Evolutionary conservation across 164 flowering plant genomes (phyloP), one percentile per base, ranked within the genome.

Genomic region (Piper betle): DNA sequence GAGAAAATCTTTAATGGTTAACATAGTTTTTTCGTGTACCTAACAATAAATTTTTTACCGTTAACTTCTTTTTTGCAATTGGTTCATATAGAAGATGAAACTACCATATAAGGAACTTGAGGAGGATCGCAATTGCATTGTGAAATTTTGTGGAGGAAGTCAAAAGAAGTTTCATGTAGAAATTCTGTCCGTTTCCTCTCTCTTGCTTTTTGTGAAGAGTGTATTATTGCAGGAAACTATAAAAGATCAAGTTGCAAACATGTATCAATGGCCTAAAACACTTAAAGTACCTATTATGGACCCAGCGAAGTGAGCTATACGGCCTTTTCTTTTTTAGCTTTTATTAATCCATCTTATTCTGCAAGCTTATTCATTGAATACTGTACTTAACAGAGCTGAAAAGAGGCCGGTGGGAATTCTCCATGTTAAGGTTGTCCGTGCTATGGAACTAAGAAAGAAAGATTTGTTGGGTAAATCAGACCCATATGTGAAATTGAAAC

Each of bases 261-360:
- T 94, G 99, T 94, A 88, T 73, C 72, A 91, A 25, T 88, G 99
- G 97, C 99, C 99, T 19, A 83, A 75, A 71, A 71, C 87, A 40
- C 83, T 94, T 4, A 85, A 84, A 77, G 84, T 94, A 38, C 84
- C 58, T 64, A 78, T 94, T 46, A 48, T 94, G 81, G 99, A 94
- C 69, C 87, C 84, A 5, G 43, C 86, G 20, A 88, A 85, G 97
- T 90, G 82, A 66, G 74, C 64, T 54, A 3, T 15, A 9, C 15
- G 39, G n/a, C 37, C 91, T 8, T 11, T 50, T 59, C 25, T 52
- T 16, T 12, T 57, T 62, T 53, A 2, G 18, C 6, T 2, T 46
- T 54, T n/a, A 38, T 20, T 25, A 20, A 5, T 13, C 37, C 12
- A 5, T 25, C 40, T 43, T 58, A 8, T 2, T 38, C 2, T 37